These are phyloP conservation scores for Dothideomycetes sp. DNA, from an alignment of 2,329 filamentous ascomycete genomes.

Conservation along the genomic window DNA sequence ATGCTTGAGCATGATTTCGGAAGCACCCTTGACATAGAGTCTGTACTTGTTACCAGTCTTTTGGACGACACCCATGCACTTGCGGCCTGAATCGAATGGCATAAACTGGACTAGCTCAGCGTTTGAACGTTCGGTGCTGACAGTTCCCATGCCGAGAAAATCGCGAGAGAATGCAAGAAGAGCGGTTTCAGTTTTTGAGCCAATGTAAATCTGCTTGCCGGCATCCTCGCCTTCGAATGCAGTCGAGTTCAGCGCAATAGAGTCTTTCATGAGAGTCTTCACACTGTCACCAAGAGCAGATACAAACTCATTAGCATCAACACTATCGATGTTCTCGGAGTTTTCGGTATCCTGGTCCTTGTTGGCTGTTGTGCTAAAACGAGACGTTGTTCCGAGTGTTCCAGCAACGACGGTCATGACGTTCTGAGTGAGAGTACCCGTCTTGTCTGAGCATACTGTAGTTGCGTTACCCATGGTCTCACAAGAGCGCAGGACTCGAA, in stretches of 20 bases:
- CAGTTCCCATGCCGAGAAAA: conserved; percentile 53
- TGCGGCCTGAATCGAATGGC: conserved; percentile 55
- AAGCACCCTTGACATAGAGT: conserved; percentile 45
- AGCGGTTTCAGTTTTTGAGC: conserved; percentile 70
- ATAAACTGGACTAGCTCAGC: conserved; percentile 48
- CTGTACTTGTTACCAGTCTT: conserved; percentile 48
- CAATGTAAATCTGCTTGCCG: conserved; percentile 53
- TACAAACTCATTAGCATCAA: conserved; percentile 47
- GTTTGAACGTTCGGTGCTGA: conserved; percentile 54
- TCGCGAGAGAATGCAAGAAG: conserved; percentile 61
- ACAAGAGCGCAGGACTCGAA: conserved; percentile 58
- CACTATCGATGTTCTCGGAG: conserved; percentile 32
- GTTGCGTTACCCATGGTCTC: conserved; percentile 65
- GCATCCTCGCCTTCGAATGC: conserved; percentile 59
- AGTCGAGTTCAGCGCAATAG: conserved; percentile 59
- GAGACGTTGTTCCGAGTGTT: conserved; percentile 51
- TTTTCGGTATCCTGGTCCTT: conserved; percentile 15
- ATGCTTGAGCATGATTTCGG: conserved; percentile 41
- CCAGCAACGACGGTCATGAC: conserved; percentile 70
- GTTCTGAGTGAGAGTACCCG: conserved; percentile 64
- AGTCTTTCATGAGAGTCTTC: conserved; percentile 51
- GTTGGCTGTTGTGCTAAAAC: conserved; percentile 38
- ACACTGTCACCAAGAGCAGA: conserved; percentile 42
- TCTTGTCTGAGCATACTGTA: conserved; percentile 74
- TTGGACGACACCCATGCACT: conserved; percentile 60